A percentile compares a stretch with the other conserved stretches of the same genome.
These are phyloP conservation scores for Scedosporium minutisporum DNA, from an alignment of 2,329 filamentous ascomycete species.

Conservation along the genomic window DNA sequence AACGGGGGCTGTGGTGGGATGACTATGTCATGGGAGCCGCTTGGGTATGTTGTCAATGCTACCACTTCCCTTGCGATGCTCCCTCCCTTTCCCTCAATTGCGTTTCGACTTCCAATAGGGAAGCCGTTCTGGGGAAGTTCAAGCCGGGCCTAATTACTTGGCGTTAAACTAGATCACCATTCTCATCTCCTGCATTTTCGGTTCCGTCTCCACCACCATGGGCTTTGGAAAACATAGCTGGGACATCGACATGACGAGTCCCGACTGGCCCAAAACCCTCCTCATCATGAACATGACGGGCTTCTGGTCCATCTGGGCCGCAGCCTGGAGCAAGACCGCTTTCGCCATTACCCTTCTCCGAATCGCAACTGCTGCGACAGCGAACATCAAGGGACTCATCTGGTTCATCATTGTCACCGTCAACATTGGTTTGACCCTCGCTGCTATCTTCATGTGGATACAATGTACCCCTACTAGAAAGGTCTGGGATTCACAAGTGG, in stretches of 20 bases:
- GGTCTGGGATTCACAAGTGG: background rate
- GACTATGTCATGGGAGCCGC: constrained; percentile 16
- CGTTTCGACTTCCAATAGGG: background rate
- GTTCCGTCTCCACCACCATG: constrained; percentile 7
- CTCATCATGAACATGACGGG: constrained; percentile 18
- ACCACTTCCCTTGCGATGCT: background rate
- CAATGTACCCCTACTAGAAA: constrained; percentile 4
- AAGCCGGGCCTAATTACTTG: too few relatives aligned
- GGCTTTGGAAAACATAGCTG: constrained; percentile 12
- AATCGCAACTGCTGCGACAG: constrained; percentile 13
- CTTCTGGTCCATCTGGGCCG: constrained; percentile 22
- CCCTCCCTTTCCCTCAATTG: background rate
- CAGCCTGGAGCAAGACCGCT: constrained; percentile 26
- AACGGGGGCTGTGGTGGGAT: constrained; percentile 18
- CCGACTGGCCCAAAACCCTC: constrained; percentile 12
- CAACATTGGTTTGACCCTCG: constrained; percentile 13
- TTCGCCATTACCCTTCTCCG: constrained; percentile 27
- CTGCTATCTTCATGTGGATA: constrained; percentile 5
- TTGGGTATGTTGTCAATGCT: constrained; percentile 14
- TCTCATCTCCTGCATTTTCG: constrained; percentile 7
- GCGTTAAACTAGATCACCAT: constrained; percentile 1
- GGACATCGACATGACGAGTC: constrained; percentile 7
- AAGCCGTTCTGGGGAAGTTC: too few relatives aligned
- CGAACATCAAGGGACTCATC: constrained; percentile 19
- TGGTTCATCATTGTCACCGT: constrained; percentile 23